Evolutionary conservation across 1,284 basidiomycete species (phyloP), one percentile per base, ranked within the genome.

Genomic region (Trametes pubescens): DNA sequence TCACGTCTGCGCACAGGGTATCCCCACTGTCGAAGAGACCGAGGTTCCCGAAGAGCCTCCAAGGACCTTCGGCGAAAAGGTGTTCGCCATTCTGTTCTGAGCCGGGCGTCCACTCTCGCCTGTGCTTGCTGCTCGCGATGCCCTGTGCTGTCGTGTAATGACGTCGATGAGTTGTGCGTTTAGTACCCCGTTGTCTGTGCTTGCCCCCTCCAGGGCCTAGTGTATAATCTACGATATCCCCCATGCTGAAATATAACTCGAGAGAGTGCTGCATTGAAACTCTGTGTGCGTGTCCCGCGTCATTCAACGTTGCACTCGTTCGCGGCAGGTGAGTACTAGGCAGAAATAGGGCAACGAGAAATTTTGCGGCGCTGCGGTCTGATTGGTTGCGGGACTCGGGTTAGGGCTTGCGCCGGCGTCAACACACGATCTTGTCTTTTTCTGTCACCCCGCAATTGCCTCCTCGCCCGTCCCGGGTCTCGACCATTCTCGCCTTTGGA

Each of bases 21-120:
- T 85, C 60, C 80, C 84, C 22, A 80, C 83, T 52, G 62, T 84
- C 57, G 85, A 86, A 72, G 85, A 85, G 74, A 85, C 85, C 43
- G 85, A 86, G 68, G 38, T 67, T 5, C 80, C 79, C 7, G 77
- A 79, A 61, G 70, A 72, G 14, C 78, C 78, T 1, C 80, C 81
- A 6, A 73, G 61, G 63, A 80, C 74, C 24, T 61, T 80, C 54
- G 58, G 64, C 40, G 75, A 77, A 51, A 80, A 80, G 70, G 71
- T 82, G 51, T 77, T 76, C 62, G 73, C 75, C 14, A 38, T 73
- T 8, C 4, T 82, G 32, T 82, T 82, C 76, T 82, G 38, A 57
- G 43, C 10, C 22, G 21, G 26, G 21, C 38, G 48, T 14, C 3
- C 51, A 24, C 18, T 48, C 10, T 24, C 37, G 29, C 32, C 5